phyloP scores from a whole-genome alignment of 2,329 filamentous ascomycete species.

The Neonectria ditissima region DNA sequence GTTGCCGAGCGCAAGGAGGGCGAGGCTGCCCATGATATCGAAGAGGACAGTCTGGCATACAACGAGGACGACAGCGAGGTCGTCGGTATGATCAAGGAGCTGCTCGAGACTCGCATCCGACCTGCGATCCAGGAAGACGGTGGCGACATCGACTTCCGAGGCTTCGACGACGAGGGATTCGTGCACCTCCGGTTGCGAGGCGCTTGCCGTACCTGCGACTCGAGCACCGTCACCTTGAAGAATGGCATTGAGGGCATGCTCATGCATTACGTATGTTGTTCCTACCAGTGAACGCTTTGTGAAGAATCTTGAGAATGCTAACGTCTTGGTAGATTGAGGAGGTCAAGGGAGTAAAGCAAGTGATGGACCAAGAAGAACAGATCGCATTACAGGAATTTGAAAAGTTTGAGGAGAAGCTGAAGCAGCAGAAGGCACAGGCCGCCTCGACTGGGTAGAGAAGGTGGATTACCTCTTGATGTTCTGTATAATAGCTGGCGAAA shows the following conservation, averaged over 20 bases:
- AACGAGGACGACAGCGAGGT: conserved; percentile 94
- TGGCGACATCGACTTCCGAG: conserved; percentile 94
- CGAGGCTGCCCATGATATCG: conserved; percentile 53
- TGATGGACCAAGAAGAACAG: conserved; percentile 92
- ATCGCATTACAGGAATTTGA: conserved; percentile 88
- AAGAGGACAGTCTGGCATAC: conserved; percentile 80
- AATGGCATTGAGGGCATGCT: conserved; percentile 99
- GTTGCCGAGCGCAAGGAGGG: conserved; percentile 71
- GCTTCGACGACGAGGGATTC: conserved; percentile 83
- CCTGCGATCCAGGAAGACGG: conserved; percentile 98
- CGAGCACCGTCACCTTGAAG: conserved; percentile 95
- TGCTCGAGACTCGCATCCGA: conserved; percentile 93
- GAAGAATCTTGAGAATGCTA: conserved; percentile 37
- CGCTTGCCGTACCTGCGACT: conserved; percentile 95
- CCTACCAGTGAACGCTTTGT: not conserved
- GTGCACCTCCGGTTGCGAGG: conserved; percentile 91
- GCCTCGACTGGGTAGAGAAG: conserved; percentile 25
- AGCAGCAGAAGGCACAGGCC: conserved; percentile 61
- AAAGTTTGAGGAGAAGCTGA: conserved; percentile 89
- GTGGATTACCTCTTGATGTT: conserved; percentile 6
- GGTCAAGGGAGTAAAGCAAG: conserved; percentile 91
- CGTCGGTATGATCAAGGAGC: conserved; percentile 97
- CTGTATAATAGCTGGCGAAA: conserved; percentile 42
- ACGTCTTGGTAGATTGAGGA: conserved; percentile 82
- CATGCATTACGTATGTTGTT: conserved; percentile 85